Evolutionary conservation across 345 rosid species (phyloP).

Genomic region (Eucalyptus melliodora): DNA sequence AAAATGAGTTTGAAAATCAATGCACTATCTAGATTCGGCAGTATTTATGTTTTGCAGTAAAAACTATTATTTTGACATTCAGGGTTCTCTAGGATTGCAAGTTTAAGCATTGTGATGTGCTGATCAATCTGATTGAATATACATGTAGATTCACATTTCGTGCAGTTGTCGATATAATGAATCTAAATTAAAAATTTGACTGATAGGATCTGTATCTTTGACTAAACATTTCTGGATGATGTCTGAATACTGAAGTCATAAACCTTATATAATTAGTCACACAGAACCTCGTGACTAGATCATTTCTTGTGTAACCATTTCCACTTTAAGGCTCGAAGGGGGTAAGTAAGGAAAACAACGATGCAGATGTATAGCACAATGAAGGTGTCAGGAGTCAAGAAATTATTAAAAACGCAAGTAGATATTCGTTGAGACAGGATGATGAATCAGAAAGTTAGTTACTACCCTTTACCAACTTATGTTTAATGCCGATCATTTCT

Average conservation of each 20-base stretch:
- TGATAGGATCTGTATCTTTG: neutral
- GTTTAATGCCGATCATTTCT: neutral
- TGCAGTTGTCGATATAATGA: neutral
- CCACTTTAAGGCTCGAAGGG: neutral
- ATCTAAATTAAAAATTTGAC: neutral
- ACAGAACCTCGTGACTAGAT: neutral
- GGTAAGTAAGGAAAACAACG: neutral
- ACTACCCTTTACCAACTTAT: neutral
- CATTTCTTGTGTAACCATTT: neutral
- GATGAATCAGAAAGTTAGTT: neutral
- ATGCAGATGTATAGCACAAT: neutral
- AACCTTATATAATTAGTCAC: neutral
- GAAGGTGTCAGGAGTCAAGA: neutral
- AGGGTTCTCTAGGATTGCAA: neutral
- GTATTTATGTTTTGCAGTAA: neutral
- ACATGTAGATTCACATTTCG: neutral
- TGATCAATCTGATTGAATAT: neutral
- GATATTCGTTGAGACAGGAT: neutral
- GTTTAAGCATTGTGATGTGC: neutral
- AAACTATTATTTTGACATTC: neutral
- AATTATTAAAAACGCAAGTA: neutral
- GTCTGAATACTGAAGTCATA: neutral
- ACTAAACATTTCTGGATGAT: neutral
- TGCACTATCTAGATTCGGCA: neutral
- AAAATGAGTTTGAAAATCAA: neutral